A percentile compares a stretch with the other conserved stretches of the same genome.
phyloP scores from a whole-genome alignment of 768 basidiomycete species.

The Trametes gibbosa region DNA sequence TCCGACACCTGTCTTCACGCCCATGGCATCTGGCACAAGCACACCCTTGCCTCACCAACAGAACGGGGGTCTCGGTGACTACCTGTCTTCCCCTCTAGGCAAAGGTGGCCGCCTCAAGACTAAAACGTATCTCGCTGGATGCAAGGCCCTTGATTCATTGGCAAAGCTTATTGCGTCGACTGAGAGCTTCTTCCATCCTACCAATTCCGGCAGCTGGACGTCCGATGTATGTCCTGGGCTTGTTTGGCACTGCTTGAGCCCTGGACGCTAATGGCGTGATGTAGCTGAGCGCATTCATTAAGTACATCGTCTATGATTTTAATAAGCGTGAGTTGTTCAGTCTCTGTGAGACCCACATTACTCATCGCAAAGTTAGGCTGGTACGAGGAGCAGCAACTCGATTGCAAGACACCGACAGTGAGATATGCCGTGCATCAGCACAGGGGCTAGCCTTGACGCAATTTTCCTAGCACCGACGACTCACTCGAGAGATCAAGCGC shows the following conservation, averaged over 20 bases:
- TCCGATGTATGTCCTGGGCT: conserved; percentile 48
- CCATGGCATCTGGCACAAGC: conserved; percentile 58
- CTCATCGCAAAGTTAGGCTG: conserved; percentile 46
- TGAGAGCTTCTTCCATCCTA: conserved; percentile 90
- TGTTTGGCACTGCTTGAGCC: background rate
- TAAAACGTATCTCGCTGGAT: conserved; percentile 74
- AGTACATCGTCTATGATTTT: conserved; percentile 81
- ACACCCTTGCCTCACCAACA: conserved; percentile 49
- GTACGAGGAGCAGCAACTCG: conserved; percentile 72
- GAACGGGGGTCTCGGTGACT: conserved; percentile 48
- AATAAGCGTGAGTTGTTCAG: conserved; percentile 57
- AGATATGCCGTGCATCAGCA: conserved; percentile 6
- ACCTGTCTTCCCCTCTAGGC: conserved; percentile 57
- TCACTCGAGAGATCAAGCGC: conserved; percentile 75
- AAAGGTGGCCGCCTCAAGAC: conserved; percentile 40
- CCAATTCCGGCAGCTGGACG: conserved; percentile 84
- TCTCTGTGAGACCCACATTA: background rate
- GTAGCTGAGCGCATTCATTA: conserved; percentile 81
- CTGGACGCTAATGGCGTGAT: background rate
- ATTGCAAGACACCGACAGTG: conserved; percentile 78
- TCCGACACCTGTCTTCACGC: conserved; percentile 75
- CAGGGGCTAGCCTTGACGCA: background rate
- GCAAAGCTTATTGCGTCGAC: conserved; percentile 80
- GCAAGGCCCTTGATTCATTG: conserved; percentile 82
- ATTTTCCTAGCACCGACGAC: conserved; percentile 55